A percentile compares a stretch with the other conserved stretches of the same genome.
Conservation (phyloP, 345 rosid species). For the Reutealis trisperma region DNA sequence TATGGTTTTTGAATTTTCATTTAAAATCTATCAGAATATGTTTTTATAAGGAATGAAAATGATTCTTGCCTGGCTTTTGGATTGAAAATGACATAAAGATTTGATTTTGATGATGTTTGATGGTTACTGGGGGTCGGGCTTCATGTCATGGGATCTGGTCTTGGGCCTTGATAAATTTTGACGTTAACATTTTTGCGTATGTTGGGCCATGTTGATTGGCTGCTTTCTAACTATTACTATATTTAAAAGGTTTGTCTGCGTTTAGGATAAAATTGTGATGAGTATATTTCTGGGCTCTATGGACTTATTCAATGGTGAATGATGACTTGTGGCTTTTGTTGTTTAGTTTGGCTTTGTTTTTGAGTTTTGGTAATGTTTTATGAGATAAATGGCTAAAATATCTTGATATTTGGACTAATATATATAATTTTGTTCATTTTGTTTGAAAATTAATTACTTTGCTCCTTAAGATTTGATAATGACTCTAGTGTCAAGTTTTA, state of each 20-base stretch:
- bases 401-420: too few relatives aligned
- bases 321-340: not conserved
- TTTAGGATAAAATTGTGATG: not conserved
- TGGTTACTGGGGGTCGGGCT: not conserved
- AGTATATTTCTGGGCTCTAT: not conserved
- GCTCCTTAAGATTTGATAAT: too few relatives aligned
- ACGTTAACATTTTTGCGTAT: not conserved
- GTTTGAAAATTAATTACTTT: too few relatives aligned
- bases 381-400: too few relatives aligned
- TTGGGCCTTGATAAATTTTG: slow-evolving; percentile 9
- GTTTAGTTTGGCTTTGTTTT: too few relatives aligned
- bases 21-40: too few relatives aligned
- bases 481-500: not conserved
- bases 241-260: not conserved
- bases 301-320: not conserved
- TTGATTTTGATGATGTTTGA: slow-evolving; percentile 2
- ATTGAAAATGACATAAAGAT: not conserved
- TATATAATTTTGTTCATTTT: too few relatives aligned
- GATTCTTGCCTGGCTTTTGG: not conserved
- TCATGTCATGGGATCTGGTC: not conserved
- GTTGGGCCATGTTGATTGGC: not conserved
- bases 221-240: not conserved
- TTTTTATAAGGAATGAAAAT: not conserved
- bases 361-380: too few relatives aligned
- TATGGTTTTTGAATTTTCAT: not conserved